These are phyloP conservation scores for Pseudocercospora macadamiae DNA, from an alignment of 2,329 filamentous ascomycete species.

Conservation along the genomic window DNA sequence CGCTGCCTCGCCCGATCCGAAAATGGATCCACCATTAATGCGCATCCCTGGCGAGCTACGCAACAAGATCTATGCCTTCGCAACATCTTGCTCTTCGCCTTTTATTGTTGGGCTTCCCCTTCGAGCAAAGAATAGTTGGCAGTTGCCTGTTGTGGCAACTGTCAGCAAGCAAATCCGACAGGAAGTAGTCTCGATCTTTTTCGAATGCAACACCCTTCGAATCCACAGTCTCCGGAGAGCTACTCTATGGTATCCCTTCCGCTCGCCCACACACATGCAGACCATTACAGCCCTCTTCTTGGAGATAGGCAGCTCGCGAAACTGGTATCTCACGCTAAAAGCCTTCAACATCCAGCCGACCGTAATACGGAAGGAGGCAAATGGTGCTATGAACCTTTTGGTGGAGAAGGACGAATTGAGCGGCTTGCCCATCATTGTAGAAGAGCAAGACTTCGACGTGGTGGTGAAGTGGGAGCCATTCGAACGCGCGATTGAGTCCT, in stretches of 20 bases:
- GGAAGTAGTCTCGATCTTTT: constrained; percentile 10
- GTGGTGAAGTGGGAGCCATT: constrained; percentile 2
- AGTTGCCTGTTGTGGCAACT: background rate
- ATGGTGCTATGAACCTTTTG: background rate
- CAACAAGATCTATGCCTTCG: constrained; percentile 10
- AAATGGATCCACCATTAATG: background rate
- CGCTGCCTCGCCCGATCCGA: no score
- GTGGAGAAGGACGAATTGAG: background rate
- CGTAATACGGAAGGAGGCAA: background rate
- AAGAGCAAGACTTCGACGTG: background rate
- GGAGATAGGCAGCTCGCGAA: background rate
- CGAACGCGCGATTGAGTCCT: background rate
- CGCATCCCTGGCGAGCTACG: constrained; percentile 5
- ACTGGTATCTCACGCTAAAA: constrained; percentile 1
- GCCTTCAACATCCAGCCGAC: background rate
- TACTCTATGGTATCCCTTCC: background rate
- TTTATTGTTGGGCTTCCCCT: background rate
- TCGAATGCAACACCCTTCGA: constrained; percentile 6
- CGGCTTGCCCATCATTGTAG: background rate
- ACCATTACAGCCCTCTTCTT: background rate
- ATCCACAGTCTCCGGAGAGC: background rate
- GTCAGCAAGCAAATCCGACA: constrained; percentile 7
- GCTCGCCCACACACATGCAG: background rate
- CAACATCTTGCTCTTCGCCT: background rate
- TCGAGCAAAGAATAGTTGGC: background rate